Percentiles rank a stretch among this genome's conserved stretches.
Evolutionary conservation across 2,329 filamentous ascomycete species (phyloP).

Genomic region (Paecilomyces formosus): DNA sequence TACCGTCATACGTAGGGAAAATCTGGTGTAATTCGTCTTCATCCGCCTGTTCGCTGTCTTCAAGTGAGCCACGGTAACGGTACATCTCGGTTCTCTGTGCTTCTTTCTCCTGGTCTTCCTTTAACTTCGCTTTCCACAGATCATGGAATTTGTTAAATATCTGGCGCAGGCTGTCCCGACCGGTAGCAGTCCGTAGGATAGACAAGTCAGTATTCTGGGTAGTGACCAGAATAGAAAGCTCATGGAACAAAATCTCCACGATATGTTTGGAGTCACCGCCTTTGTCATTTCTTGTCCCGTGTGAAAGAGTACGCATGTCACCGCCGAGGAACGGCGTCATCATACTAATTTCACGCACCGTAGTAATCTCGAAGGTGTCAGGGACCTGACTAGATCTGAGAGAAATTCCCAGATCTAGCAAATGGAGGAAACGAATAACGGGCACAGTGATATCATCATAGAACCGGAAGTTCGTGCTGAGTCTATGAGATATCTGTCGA

Average conservation of each 20-base stretch:
- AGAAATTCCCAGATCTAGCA: conserved; percentile 67
- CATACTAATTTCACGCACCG: conserved; percentile 23
- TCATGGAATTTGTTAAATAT: conserved; percentile 67
- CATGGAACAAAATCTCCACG: conserved; percentile 29
- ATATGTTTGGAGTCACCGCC: conserved; percentile 15
- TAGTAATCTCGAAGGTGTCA: conserved; percentile 8
- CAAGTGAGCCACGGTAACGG: conserved; percentile 68
- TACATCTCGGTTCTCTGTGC: conserved; percentile 71
- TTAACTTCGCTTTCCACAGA: conserved; percentile 71
- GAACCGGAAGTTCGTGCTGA: conserved; percentile 62
- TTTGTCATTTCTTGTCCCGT: conserved; percentile 1
- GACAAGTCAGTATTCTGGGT: conserved; percentile 26
- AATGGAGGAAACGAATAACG: conserved; percentile 69
- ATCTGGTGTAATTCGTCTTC: conserved; percentile 69
- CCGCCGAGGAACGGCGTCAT: conserved; percentile 34
- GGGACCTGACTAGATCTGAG: conserved; percentile 38
- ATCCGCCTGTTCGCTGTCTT: conserved; percentile 68
- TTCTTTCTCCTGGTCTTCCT: conserved; percentile 67
- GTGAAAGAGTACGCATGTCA: conserved; percentile 13
- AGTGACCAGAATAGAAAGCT: conserved; percentile 26
- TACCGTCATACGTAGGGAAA: conserved; percentile 69
- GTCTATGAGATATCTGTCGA: conserved; percentile 60
- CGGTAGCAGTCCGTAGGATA: conserved; percentile 29
- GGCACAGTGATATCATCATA: conserved; percentile 83
- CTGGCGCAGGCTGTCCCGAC: conserved; percentile 53